A percentile compares a stretch with the other conserved stretches of the same genome.
Evolutionary conservation across 176 grass and related monocot genomes (phyloP).

Genomic region (Oryza brachyantha): DNA sequence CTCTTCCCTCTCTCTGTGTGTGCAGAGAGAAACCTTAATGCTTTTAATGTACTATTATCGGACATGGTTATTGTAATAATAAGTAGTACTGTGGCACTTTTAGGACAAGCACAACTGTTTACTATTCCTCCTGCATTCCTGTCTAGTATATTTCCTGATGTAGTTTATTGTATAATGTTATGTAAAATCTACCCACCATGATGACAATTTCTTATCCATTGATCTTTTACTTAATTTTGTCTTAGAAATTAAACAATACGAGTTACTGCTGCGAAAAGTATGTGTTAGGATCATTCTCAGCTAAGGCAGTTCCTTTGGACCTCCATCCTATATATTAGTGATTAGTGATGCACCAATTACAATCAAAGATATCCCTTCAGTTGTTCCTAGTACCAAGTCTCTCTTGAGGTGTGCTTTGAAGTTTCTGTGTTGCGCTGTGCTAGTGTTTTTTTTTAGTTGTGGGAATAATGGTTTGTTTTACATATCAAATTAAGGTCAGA

Average conservation of each 20-base stretch:
- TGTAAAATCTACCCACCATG: slow-evolving; percentile 25
- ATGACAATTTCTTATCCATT: slow-evolving; percentile 13
- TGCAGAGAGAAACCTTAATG: slow-evolving; percentile 38
- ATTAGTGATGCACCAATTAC: background rate
- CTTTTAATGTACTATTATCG: slow-evolving; percentile 65
- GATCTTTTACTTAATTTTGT: background rate
- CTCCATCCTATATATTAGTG: background rate
- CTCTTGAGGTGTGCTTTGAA: background rate
- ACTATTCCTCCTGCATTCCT: slow-evolving; percentile 31
- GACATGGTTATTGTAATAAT: slow-evolving; percentile 87
- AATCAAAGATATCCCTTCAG: background rate
- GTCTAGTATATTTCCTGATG: slow-evolving; percentile 23
- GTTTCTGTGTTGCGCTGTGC: background rate
- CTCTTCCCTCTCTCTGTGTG: slow-evolving; percentile 7
- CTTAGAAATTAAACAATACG: background rate
- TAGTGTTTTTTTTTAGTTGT: background rate
- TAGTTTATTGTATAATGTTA: slow-evolving; percentile 30
- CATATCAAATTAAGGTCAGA: background rate
- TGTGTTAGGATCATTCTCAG: background rate
- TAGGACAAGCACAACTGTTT: slow-evolving; percentile 54
- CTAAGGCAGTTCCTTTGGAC: slow-evolving; percentile 1
- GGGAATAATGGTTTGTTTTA: background rate
- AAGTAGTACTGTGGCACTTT: slow-evolving; percentile 44
- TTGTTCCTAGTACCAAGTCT: background rate
- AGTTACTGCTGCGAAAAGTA: background rate